Conservation (phyloP, 2,329 filamentous ascomycete species). For the Neonectria sp. region DNA sequence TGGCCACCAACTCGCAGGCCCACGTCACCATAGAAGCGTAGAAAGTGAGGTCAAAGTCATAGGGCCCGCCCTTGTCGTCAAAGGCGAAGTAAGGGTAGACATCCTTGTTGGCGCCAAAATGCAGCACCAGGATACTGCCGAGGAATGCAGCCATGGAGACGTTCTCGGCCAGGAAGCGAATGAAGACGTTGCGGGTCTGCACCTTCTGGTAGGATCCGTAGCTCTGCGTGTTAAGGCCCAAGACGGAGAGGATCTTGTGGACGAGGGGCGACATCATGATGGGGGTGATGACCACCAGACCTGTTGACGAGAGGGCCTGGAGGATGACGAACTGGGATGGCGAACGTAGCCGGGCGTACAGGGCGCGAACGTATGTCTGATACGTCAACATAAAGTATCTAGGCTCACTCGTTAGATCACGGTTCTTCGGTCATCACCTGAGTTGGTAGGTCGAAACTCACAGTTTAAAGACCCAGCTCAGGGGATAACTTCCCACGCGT, state of each 20-base stretch:
- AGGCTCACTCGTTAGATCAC: conserved; percentile 29
- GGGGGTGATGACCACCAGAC: conserved; percentile 75
- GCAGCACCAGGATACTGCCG: conserved; percentile 75
- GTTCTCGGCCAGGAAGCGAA: conserved; percentile 77
- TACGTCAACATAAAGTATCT: conserved; percentile 79
- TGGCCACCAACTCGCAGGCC: conserved; percentile 76
- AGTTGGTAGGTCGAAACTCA: conserved; percentile 53
- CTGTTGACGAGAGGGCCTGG: conserved; percentile 74
- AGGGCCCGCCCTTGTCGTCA: conserved; percentile 63
- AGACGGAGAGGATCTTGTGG: conserved; percentile 68
- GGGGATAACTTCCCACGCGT: conserved; percentile 77
- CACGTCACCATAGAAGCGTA: conserved; percentile 75
- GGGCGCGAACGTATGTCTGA: conserved; percentile 78
- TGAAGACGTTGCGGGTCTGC: conserved; percentile 76
- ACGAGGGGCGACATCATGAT: conserved; percentile 73
- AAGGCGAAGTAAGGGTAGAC: conserved; percentile 81
- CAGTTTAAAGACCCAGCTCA: conserved; percentile 81
- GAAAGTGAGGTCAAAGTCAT: conserved; percentile 76
- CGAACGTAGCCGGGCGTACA: conserved; percentile 78
- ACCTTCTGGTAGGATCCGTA: conserved; percentile 77
- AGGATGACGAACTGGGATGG: conserved; percentile 76
- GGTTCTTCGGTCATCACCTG: not conserved
- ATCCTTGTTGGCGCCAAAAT: conserved; percentile 77
- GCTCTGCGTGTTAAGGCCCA: conserved; percentile 71
- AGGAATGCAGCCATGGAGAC: conserved; percentile 79